Conservation (phyloP, 192 early-diverging fungal genomes). For the Phlyctochytrium bullatum region DNA sequence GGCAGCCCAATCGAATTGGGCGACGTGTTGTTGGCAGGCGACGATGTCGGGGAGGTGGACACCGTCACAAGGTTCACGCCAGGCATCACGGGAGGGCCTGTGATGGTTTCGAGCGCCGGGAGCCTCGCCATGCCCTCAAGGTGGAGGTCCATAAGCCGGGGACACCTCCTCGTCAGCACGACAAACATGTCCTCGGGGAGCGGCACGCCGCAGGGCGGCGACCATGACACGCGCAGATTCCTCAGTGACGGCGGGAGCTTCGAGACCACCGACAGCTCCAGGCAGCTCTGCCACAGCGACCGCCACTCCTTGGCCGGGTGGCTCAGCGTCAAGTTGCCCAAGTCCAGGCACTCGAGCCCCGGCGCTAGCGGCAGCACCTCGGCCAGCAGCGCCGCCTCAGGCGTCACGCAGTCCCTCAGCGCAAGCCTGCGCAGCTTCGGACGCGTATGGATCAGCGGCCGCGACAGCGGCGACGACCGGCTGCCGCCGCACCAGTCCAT, state of each 20-base stretch:
- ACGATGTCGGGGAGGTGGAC: too few relatives aligned
- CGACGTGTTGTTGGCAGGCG: too few relatives aligned
- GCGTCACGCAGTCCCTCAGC: slow-evolving; percentile 8
- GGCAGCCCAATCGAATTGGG: too few relatives aligned
- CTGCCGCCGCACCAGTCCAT: slow-evolving; percentile 1
- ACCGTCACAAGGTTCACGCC: too few relatives aligned
- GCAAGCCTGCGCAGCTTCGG: background rate
- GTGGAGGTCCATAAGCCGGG: background rate
- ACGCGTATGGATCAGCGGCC: background rate
- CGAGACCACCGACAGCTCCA: background rate
- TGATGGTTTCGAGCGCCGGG: background rate
- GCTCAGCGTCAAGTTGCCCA: background rate
- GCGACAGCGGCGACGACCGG: background rate
- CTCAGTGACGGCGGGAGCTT: background rate
- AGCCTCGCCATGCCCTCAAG: background rate
- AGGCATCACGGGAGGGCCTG: too few relatives aligned
- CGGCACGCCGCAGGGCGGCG: slow-evolving; percentile 2
- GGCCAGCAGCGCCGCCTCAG: background rate
- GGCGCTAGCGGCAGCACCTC: background rate
- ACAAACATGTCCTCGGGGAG: background rate
- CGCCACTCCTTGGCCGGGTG: background rate
- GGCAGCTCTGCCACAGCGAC: background rate
- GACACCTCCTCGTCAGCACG: slow-evolving; percentile 1
- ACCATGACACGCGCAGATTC: background rate
- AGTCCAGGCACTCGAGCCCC: slow-evolving; percentile 3